A percentile compares a stretch with the other conserved stretches of the same genome.
Evolutionary conservation across 768 basidiomycete species (phyloP).

Genomic region (Lentinula boryana): DNA sequence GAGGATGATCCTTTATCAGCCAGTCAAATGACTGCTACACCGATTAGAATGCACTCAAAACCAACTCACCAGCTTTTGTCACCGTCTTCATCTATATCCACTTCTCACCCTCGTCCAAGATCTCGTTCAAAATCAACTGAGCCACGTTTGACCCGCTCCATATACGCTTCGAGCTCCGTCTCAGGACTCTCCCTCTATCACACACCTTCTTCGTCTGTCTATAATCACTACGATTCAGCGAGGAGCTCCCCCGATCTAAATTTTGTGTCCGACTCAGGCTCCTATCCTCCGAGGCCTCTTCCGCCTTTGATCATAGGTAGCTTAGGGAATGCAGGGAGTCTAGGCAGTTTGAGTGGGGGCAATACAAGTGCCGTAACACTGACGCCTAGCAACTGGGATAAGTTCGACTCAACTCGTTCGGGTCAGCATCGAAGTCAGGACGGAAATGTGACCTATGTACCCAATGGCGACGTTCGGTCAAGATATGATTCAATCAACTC

Average conservation of each 20-base stretch:
- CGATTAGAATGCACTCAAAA: neutral
- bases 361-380: neutral
- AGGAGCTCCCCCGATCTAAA: slow-evolving; percentile 49
- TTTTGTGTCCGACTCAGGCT: slow-evolving; percentile 15
- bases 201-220: slow-evolving; percentile 75
- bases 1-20: slow-evolving; percentile 16
- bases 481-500: neutral
- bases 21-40: slow-evolving; percentile 17
- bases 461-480: neutral
- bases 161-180: neutral
- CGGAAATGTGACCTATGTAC: neutral
- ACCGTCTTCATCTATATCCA: slow-evolving; percentile 6
- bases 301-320: neutral
- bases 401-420: neutral
- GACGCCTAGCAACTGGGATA: neutral
- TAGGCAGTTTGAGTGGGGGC: neutral
- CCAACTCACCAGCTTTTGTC: slow-evolving; percentile 5
- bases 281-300: slow-evolving; percentile 6
- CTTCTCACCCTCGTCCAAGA: neutral
- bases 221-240: slow-evolving; percentile 56
- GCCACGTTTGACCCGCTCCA: neutral
- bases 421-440: neutral
- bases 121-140: slow-evolving; percentile 1
- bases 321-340: neutral
- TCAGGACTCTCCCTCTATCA: slow-evolving; percentile 63